Evolutionary conservation across 306 rosid species (phyloP), one percentile per base, ranked within the genome.

Genomic region (Heteromeles arbutifolia): DNA sequence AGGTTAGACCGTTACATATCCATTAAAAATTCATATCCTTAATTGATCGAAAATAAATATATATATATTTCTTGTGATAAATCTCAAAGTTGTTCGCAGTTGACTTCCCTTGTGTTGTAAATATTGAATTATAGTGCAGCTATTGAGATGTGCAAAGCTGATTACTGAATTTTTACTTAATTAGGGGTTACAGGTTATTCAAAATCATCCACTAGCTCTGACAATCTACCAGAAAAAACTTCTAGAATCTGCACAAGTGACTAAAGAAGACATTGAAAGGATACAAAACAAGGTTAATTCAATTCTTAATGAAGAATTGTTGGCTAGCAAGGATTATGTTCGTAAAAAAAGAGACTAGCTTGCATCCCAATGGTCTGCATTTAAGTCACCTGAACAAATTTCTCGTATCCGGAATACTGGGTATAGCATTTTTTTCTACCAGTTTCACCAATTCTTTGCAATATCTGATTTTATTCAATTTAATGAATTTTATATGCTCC

Each of bases 301-400:
- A 70, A 95, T 92, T 82, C 91, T 95, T 14, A 90, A 92, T 74
- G 97, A 95, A 83, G 99, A 95, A 79, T 90, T 95, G 80, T 59
- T 83, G 81, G 90, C 92, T 13, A 95, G 99, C 85, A 95, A 95
- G 84, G 99, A 95, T 22, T 92, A 95, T 78, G 81, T 95, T 77
- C 99, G 97, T 0, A 85, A 90, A 79, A 83, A 90, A 84, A 89
- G 97, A 75, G 99, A 95, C 86, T 95, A 97, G 97, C 98, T 95
- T 78, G 84, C 98, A 26, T 94, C 98, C 18, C 92, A 95, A 81
- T 95, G 98, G 98, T 54, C 87, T 61, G 99, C 97, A 53, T 92
- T 92, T 84, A 95, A 95, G 90, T 86, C 97, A 65, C 99, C 99
- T 26, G 97, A 92, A 82, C 99, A 95, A 80, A 56, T 92, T 88